These are phyloP conservation scores for Ceratocystis colombiana DNA, from an alignment of 2,329 filamentous ascomycete genomes.

Conservation along the genomic window DNA sequence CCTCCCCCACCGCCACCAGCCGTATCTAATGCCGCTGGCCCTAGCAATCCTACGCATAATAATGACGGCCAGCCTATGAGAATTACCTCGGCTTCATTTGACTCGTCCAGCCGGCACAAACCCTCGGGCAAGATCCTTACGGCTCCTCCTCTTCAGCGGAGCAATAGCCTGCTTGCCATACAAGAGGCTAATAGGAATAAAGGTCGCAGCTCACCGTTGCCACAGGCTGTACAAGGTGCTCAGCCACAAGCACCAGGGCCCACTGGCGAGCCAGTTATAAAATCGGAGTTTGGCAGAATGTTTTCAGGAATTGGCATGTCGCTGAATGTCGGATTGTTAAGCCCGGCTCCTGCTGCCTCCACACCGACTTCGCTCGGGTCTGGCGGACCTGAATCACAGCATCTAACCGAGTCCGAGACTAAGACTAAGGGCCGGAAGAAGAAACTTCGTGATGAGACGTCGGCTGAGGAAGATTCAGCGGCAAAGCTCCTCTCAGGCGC, in stretches of 20 bases:
- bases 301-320: conserved; percentile 77
- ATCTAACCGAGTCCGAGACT: conserved; percentile 38
- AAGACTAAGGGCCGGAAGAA: conserved; percentile 42
- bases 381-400: conserved; percentile 38
- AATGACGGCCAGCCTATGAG: neutral
- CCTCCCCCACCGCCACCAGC: conserved; percentile 41
- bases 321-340: conserved; percentile 43
- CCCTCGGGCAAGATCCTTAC: conserved; percentile 44
- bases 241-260: conserved; percentile 72
- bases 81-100: conserved; percentile 8
- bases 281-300: conserved; percentile 89
- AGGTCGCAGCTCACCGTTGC: conserved; percentile 75
- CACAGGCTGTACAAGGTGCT: conserved; percentile 86
- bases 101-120: conserved; percentile 36
- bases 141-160: conserved; percentile 31
- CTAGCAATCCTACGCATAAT: neutral
- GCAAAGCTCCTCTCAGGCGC: neutral
- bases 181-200: conserved; percentile 66
- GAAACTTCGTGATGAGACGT: conserved; percentile 68
- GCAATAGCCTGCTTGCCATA: conserved; percentile 59
- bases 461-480: conserved; percentile 53
- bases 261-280: conserved; percentile 75
- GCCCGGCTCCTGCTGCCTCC: conserved; percentile 41
- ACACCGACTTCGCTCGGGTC: conserved; percentile 30
- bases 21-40: conserved; percentile 34